Evolutionary conservation across 352 stramenopile genomes (phyloP).

Genomic region (Phytophthora macrochlamydospora): DNA sequence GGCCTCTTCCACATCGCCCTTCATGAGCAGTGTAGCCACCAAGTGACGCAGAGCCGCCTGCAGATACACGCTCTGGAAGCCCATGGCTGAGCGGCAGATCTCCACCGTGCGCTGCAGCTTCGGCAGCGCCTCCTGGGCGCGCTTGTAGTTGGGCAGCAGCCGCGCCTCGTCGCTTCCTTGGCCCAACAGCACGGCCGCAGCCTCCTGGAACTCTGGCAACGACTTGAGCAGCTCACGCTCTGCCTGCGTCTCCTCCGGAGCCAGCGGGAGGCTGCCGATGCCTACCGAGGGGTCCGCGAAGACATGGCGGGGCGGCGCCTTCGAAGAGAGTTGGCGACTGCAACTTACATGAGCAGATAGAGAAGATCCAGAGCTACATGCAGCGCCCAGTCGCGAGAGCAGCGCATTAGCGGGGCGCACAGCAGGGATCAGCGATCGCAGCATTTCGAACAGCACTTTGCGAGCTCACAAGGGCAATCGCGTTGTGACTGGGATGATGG

Average conservation of each 20-base stretch:
- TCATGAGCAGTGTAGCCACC: conserved; percentile 65
- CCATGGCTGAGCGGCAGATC: conserved; percentile 81
- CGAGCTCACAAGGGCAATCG: conserved; percentile 12
- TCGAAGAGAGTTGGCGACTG: conserved; percentile 26
- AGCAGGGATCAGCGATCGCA: conserved; percentile 20
- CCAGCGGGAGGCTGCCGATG: conserved; percentile 67
- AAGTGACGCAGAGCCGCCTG: conserved; percentile 67
- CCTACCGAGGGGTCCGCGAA: conserved; percentile 60
- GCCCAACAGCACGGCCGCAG: conserved; percentile 55
- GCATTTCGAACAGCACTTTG: conserved; percentile 21
- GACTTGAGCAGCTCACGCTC: conserved; percentile 66
- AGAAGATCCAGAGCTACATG: conserved; percentile 13
- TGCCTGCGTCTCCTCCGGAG: conserved; percentile 66
- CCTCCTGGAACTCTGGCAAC: conserved; percentile 77
- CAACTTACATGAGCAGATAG: conserved; percentile 16
- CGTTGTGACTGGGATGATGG: conserved; percentile 12
- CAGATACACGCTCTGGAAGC: conserved; percentile 70
- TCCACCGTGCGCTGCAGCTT: conserved; percentile 69
- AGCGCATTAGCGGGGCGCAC: conserved; percentile 11
- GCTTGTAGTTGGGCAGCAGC: conserved; percentile 52
- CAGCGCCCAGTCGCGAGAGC: neutral
- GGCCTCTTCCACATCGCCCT: conserved; percentile 55
- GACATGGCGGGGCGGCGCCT: conserved; percentile 45
- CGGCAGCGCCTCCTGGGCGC: conserved; percentile 53
- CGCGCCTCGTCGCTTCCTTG: conserved; percentile 38